phyloP scores from a whole-genome alignment of 2,329 filamentous ascomycete species.

The Penicillium sp. region DNA sequence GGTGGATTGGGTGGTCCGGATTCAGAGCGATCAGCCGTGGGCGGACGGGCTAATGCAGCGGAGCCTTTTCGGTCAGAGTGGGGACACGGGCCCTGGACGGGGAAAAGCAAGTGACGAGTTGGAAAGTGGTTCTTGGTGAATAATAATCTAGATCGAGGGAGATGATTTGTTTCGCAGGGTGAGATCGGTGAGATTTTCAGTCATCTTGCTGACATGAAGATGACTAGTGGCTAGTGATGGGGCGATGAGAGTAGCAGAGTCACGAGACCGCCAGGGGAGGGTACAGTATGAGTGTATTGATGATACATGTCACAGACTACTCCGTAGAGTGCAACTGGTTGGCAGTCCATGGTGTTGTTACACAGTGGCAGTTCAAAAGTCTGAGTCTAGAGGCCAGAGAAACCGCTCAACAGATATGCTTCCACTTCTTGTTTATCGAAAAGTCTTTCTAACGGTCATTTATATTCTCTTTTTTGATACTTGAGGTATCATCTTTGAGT shows the following conservation, averaged over 20 bases:
- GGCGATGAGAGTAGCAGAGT: background rate
- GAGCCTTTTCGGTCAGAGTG: constrained; percentile 32
- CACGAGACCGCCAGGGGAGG: constrained; percentile 1
- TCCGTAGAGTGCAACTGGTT: background rate
- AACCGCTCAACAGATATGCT: no score
- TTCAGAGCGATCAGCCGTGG: constrained; percentile 38
- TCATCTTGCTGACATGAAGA: background rate
- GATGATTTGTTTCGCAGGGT: background rate
- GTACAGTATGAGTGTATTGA: background rate
- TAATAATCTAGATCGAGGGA: background rate
- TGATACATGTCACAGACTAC: background rate
- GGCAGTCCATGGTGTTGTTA: background rate
- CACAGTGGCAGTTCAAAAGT: no score
- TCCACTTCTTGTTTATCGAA: no score
- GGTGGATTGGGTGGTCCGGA: constrained; percentile 30
- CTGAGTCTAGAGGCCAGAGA: no score
- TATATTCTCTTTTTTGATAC: no score
- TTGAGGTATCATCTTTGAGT: no score
- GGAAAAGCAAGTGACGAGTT: background rate
- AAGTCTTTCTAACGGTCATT: no score
- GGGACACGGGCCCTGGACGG: constrained; percentile 24
- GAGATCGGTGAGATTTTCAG: constrained; percentile 1
- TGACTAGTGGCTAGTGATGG: background rate
- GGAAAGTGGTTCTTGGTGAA: background rate
- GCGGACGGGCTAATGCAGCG: constrained; percentile 38